Conservation (phyloP, 176 grass and related monocot species). For the Oropetium thomaeum region DNA sequence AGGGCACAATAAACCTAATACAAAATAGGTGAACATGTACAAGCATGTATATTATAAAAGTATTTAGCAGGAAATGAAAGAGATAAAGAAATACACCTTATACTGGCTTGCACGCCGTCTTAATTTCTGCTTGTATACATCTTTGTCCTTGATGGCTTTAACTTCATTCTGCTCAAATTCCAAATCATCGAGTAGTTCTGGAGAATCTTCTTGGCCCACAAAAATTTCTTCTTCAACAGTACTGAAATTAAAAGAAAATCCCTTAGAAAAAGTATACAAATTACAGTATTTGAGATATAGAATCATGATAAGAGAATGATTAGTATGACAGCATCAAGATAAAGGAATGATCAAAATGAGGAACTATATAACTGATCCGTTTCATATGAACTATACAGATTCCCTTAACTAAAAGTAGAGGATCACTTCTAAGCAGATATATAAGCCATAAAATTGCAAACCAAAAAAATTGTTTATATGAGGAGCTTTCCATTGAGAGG, state of each 20-base stretch:
- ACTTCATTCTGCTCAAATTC: slow-evolving; percentile 77
- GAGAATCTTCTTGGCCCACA: slow-evolving; percentile 78
- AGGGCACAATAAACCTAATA: not conserved
- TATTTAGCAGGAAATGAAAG: slow-evolving; percentile 13
- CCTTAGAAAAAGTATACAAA: slow-evolving; percentile 28
- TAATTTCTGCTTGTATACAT: slow-evolving; percentile 87
- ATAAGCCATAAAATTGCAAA: too few relatives aligned
- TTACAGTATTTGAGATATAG: not conserved
- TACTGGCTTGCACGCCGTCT: slow-evolving; percentile 68
- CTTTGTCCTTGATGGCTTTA: slow-evolving; percentile 86
- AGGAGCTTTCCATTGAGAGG: slow-evolving; percentile 1
- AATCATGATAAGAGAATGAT: not conserved
- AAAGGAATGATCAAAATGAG: not conserved
- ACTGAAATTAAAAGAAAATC: slow-evolving; percentile 48
- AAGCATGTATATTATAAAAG: not conserved
- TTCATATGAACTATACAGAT: too few relatives aligned
- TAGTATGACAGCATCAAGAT: not conserved
- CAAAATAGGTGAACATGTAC: not conserved
- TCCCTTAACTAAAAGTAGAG: slow-evolving; percentile 1
- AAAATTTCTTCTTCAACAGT: slow-evolving; percentile 92
- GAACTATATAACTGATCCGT: not conserved
- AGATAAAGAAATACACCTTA: slow-evolving; percentile 56
- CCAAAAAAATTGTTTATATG: not conserved
- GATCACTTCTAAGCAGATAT: not conserved
- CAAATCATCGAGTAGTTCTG: slow-evolving; percentile 83